Percentiles rank a stretch among this genome's conserved stretches.
Evolutionary conservation across 176 grass and related monocot species (phyloP).

Genomic region (Puya raimondii): DNA sequence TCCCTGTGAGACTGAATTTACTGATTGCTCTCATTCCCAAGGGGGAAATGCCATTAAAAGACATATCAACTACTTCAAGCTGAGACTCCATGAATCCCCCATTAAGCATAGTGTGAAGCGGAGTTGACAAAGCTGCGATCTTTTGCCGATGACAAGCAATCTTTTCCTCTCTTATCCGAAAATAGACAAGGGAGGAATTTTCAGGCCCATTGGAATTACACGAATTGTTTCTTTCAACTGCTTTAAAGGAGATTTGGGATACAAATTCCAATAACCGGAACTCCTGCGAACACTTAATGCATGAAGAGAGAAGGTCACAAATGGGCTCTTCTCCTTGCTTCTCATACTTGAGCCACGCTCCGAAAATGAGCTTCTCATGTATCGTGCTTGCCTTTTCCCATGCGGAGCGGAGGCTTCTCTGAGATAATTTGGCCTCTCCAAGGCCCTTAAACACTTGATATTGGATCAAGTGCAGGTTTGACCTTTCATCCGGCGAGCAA

Average conservation of each 20-base stretch:
- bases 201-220: conserved; percentile 20
- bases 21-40: conserved; percentile 65
- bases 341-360: conserved; percentile 87
- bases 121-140: conserved; percentile 69
- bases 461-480: conserved; percentile 68
- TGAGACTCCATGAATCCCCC: conserved; percentile 80
- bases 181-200: conserved; percentile 53
- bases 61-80: conserved; percentile 89
- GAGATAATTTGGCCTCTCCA: conserved; percentile 69
- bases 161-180: conserved; percentile 67
- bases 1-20: conserved; percentile 74
- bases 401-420: conserved; percentile 69
- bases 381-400: conserved; percentile 86
- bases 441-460: conserved; percentile 84
- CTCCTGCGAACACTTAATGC: conserved; percentile 87
- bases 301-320: conserved; percentile 71
- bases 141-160: conserved; percentile 75
- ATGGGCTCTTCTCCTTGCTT: conserved; percentile 86
- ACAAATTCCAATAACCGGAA: conserved; percentile 76
- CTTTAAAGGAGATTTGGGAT: conserved; percentile 44
- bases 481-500: conserved; percentile 52
- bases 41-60: conserved; percentile 74
- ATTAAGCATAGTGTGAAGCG: conserved; percentile 86
- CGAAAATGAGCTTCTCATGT: conserved; percentile 85
- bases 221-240: conserved; percentile 19